Base-by-base conservation (phyloP, 371 early-diverging fungal genomes). In the Coelomomyces lativittatus region DNA sequence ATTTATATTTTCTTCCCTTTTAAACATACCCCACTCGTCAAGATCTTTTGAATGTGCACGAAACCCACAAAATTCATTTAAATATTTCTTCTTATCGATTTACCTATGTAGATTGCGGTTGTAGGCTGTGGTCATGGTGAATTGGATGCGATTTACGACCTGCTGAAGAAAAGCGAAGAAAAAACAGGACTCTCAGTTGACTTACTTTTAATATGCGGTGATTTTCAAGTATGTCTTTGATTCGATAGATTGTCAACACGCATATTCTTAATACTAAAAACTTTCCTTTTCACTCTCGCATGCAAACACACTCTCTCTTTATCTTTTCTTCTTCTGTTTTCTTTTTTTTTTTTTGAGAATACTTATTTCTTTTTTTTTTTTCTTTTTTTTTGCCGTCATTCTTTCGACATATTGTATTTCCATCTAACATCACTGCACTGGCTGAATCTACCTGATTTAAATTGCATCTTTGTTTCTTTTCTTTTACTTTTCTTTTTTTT, bases 81-180 rank as follows among this genome's bases (percentile, higher is more conserved):
- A n/a, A n/a, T n/a, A n/a, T 37, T 37, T 37, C 4, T 37, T 6
- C 23, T 37, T 4, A 25, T 37, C 23, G 37, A 25, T 37, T 21
- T 25, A 6, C 23, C 37, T 21, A 37, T 29, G 9, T 56, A 80
- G 78, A 76, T 91, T 39, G 92, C 92, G 15, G 57, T 91, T 33
- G 82, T 87, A 62, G 97, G 95, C 3, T 95, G 93, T 62, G 82
- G 86, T 52, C 92, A 92, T 54, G 93, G 93, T n/a, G 70, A 83
- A 51, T 68, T 97, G 32, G 86, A 88, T 49, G 67, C 67, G 27
- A 88, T 95, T 47, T 95, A 92, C 56, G 62, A 60, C 11, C 57
- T 82, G 9, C 55, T 96, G 17, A 51, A 57, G 17, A 34, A 62
- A 1, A 55, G 69, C 5, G 80, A 91, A 53, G 40, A 55, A n/a